phyloP scores from a whole-genome alignment of 768 basidiomycete species.

The Gloeophyllum trabeum region DNA sequence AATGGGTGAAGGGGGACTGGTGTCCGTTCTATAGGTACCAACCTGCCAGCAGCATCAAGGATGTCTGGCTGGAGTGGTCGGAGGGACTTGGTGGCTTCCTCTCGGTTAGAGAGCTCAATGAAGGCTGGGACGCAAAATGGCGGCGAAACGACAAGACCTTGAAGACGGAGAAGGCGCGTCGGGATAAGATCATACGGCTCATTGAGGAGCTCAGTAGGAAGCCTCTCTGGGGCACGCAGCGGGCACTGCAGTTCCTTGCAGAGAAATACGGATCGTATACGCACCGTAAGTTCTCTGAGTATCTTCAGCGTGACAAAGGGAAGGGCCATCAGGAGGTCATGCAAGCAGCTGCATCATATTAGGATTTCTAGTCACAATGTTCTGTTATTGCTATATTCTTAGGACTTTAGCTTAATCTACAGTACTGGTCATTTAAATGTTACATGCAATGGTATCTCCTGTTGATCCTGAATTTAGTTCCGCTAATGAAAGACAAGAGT shows the following conservation, averaged over 20 bases:
- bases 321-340: no score
- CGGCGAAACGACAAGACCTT: conserved; percentile 9
- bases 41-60: conserved; percentile 7
- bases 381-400: no score
- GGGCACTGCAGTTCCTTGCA: conserved; percentile 14
- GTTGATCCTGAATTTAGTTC: no score
- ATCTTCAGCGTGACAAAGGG: no score
- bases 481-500: no score
- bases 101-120: conserved; percentile 6
- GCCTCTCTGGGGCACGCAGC: conserved; percentile 11
- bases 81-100: conserved; percentile 17
- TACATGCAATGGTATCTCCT: no score
- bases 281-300: no score
- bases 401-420: no score
- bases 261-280: conserved; percentile 12
- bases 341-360: no score
- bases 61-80: conserved; percentile 19
- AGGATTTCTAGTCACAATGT: no score
- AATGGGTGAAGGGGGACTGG: conserved; percentile 12
- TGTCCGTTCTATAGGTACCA: conserved; percentile 15
- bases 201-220: conserved; percentile 11
- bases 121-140: conserved; percentile 15
- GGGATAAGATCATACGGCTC: conserved; percentile 13
- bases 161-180: conserved; percentile 14
- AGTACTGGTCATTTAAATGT: no score